phyloP scores from a whole-genome alignment of 106 monocot species.

The Acanthochlamys bracteata region DNA sequence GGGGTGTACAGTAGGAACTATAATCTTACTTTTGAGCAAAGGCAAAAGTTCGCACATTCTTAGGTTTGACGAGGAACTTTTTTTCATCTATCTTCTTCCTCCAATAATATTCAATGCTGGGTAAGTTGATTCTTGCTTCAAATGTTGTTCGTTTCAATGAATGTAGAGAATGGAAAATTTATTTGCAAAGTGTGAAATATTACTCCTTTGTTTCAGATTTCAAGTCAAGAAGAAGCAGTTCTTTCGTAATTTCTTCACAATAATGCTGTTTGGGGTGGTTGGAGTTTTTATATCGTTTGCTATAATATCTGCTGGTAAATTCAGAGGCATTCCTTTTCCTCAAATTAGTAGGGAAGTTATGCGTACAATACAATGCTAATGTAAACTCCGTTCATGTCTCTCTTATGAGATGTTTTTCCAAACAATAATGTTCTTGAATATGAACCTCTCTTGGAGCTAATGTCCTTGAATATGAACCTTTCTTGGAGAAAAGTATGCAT shows the following conservation, averaged over 20 bases:
- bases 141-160: too few relatives aligned
- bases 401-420: too few relatives aligned
- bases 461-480: too few relatives aligned
- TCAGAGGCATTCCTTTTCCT: too few relatives aligned
- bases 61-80: conserved; percentile 65
- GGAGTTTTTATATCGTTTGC: conserved; percentile 84
- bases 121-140: conserved; percentile 20
- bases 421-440: too few relatives aligned
- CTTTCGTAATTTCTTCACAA: conserved; percentile 94
- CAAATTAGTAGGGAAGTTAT: neutral
- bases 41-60: conserved; percentile 71
- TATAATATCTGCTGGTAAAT: conserved; percentile 67
- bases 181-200: too few relatives aligned
- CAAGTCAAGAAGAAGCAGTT: conserved; percentile 99
- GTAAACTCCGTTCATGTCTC: too few relatives aligned
- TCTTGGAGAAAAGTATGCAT: too few relatives aligned
- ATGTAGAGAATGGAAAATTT: too few relatives aligned
- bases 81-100: conserved; percentile 73
- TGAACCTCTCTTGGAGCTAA: too few relatives aligned
- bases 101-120: conserved; percentile 90
- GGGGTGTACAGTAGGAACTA: conserved; percentile 49
- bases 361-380: too few relatives aligned
- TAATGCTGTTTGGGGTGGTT: conserved; percentile 76
- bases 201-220: too few relatives aligned
- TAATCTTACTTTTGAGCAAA: conserved; percentile 56